Percentiles rank a stretch among this genome's conserved stretches.
Evolutionary conservation across 2,329 filamentous ascomycete genomes (phyloP).

Genomic region (Orbilia brochopaga): DNA sequence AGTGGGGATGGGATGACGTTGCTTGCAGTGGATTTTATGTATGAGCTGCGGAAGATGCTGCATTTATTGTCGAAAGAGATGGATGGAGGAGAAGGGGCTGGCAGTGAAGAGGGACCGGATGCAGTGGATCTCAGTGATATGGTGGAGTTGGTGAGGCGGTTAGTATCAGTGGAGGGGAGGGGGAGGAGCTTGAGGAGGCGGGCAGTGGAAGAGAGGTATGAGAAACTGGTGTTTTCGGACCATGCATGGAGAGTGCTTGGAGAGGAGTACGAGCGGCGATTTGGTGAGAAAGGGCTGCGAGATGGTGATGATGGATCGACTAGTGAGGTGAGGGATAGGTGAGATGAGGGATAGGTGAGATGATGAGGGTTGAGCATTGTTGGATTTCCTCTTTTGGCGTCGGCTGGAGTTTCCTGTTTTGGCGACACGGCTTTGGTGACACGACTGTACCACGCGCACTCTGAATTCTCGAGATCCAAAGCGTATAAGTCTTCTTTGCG

Average conservation of each 20-base stretch:
- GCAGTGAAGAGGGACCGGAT: slow-evolving; percentile 3
- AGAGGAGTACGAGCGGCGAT: slow-evolving; percentile 43
- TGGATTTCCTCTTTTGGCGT: background rate
- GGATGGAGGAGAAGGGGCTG: slow-evolving; percentile 10
- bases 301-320: slow-evolving; percentile 24
- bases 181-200: slow-evolving; percentile 38
- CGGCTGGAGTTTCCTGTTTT: background rate
- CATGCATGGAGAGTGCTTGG: slow-evolving; percentile 35
- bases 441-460: too few relatives aligned
- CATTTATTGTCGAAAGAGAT: slow-evolving; percentile 21
- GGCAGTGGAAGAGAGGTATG: slow-evolving; percentile 34
- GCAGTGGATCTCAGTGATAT: slow-evolving; percentile 41
- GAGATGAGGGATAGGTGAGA: slow-evolving; percentile 16
- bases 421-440: background rate
- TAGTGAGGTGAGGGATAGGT: slow-evolving; percentile 20
- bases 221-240: slow-evolving; percentile 45
- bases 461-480: too few relatives aligned
- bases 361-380: slow-evolving; percentile 22
- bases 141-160: slow-evolving; percentile 43
- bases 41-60: slow-evolving; percentile 69
- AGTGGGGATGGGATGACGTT: slow-evolving; percentile 67
- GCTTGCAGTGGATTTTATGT: slow-evolving; percentile 68
- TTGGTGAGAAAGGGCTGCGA: slow-evolving; percentile 47
- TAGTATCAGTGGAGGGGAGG: slow-evolving; percentile 44
- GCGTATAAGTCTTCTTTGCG: too few relatives aligned